Percentiles rank a stretch among this genome's conserved stretches.
Conservation (phyloP, 257 asterid species). For the Capsicum rhomboideum region DNA sequence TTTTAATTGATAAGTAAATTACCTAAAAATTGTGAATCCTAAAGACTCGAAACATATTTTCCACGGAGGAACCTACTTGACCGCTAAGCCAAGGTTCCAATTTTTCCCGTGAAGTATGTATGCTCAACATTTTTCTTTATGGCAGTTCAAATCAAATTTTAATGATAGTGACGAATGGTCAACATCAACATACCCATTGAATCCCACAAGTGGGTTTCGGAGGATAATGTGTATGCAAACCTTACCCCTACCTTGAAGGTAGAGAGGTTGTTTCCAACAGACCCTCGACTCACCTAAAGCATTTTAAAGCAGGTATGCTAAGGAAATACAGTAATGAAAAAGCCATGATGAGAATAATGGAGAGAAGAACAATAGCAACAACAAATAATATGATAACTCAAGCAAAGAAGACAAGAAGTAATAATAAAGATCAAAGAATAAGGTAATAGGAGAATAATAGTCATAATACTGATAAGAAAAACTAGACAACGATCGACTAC, state of each 20-base stretch:
- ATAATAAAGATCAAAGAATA: background rate
- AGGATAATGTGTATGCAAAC: background rate
- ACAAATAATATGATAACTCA: background rate
- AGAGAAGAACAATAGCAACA: background rate
- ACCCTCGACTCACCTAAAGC: background rate
- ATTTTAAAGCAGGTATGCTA: background rate
- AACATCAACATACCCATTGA: background rate
- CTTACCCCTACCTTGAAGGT: background rate
- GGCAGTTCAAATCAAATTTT: background rate
- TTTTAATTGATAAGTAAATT: background rate
- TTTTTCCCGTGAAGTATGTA: background rate
- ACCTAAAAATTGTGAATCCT: background rate
- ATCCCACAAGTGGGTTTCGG: background rate
- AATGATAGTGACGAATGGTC: background rate
- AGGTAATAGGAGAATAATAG: background rate
- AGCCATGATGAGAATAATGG: background rate
- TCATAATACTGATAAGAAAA: background rate
- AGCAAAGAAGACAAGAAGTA: background rate
- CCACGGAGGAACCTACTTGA: background rate
- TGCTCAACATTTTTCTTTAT: background rate
- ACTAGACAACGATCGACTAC: background rate
- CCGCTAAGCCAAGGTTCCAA: background rate
- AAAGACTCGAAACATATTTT: background rate
- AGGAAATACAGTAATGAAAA: background rate
- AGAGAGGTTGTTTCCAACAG: background rate